Conservation (phyloP, 2,329 filamentous ascomycete genomes). For the Fusarium sarcochroum region DNA sequence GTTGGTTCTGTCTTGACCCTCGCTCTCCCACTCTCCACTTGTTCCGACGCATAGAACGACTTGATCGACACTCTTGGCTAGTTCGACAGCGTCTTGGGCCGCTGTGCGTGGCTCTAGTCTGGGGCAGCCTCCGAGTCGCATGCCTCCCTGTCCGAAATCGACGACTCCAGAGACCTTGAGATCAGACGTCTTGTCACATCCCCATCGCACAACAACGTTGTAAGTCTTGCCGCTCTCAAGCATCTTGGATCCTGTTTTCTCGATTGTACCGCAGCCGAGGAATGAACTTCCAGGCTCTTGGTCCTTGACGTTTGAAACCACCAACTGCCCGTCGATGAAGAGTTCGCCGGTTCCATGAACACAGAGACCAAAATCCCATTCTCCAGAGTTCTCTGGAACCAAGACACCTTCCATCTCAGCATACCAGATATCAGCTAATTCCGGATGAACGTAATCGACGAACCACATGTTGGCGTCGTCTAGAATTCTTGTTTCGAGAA, state of each 20-base stretch:
- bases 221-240: neutral
- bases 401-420: neutral
- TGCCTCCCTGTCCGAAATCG: slow-evolving; percentile 4
- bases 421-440: neutral
- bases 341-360: neutral
- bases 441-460: neutral
- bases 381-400: neutral
- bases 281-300: neutral
- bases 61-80: neutral
- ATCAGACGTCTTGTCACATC: slow-evolving; percentile 7
- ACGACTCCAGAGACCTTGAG: neutral
- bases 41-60: slow-evolving; percentile 9
- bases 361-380: slow-evolving; percentile 18
- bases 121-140: neutral
- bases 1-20: neutral
- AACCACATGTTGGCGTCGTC: slow-evolving; percentile 9
- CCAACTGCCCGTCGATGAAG: neutral
- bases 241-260: neutral
- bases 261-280: neutral
- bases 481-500: neutral
- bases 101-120: neutral
- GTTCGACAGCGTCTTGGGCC: neutral
- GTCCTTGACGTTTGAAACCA: neutral
- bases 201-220: neutral
- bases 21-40: slow-evolving; percentile 13